Evolutionary conservation across 768 basidiomycete species (phyloP), one percentile per base, ranked within the genome.

Genomic region (Trametes cingulata): DNA sequence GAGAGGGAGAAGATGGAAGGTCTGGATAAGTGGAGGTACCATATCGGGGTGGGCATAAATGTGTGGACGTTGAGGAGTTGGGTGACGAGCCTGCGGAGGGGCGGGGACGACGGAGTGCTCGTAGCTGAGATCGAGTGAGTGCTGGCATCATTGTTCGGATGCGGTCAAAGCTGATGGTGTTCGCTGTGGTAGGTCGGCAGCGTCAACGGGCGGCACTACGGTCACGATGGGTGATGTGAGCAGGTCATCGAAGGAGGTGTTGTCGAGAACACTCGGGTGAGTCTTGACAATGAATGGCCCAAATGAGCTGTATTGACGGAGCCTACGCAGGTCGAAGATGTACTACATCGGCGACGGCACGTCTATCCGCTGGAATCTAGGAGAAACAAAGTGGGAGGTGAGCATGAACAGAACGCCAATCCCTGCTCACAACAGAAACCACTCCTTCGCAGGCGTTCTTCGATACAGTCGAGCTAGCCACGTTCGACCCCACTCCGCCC

Each of bases 111-210:
- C 12, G 68, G 65, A 3, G 56, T 62, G n/a, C 37, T 65, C 5
- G 58, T 69, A 33, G 68, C 67, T 14, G 56, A 61, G 43, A 54
- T 69, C 17, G 68, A 69, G 68, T 69, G 48, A 65, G 68, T 66
- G 35, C 17, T 37, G n/a, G 1, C 17, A 2, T 35, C 33, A 9
- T 36, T 37, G 33, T 41, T 25, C 46, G 17, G 37, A 2, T 46
- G 5, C 17, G 57, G 3, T 14, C 24, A 13, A 35, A 22, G 19
- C 14, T 48, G 2, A 58, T 20, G 8, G 3, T 33, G 29, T 33
- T 33, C 29, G 29, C n/a, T 6, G 6, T 35, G 14, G 39, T 47
- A 68, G 67, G 53, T 35, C 64, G 7, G 67, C 63, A 9, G 49
- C 59, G 29, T 51, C 60, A 10, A 50, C 63, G 3, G 49, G 43